A percentile compares a stretch with the other conserved stretches of the same genome.
These are phyloP conservation scores for Heritiera fomes DNA, from an alignment of 345 rosid genomes.

Conservation along the genomic window DNA sequence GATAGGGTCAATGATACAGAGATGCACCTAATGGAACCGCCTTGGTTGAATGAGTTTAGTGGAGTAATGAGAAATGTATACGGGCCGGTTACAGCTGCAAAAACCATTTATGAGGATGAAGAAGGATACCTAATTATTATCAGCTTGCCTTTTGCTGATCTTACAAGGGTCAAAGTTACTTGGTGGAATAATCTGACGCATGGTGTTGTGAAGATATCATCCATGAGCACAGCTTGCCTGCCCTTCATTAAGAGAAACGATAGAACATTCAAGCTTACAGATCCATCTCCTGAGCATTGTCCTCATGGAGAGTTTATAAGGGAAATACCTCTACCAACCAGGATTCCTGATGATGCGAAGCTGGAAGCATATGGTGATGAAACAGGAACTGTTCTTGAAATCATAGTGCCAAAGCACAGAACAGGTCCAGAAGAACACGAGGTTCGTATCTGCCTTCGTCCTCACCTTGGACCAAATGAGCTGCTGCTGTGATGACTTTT, in stretches of 20 bases:
- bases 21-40: slow-evolving; percentile 61
- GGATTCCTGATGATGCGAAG: slow-evolving; percentile 93
- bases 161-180: slow-evolving; percentile 84
- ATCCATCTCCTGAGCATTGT: slow-evolving; percentile 89
- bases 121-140: slow-evolving; percentile 72
- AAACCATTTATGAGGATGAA: slow-evolving; percentile 88
- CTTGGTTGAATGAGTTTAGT: slow-evolving; percentile 72
- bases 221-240: slow-evolving; percentile 66
- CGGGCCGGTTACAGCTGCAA: slow-evolving; percentile 95
- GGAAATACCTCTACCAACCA: slow-evolving; percentile 75
- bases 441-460: slow-evolving; percentile 86
- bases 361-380: slow-evolving; percentile 88
- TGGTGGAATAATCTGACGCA: slow-evolving; percentile 83
- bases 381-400: slow-evolving; percentile 84
- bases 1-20: slow-evolving; percentile 52
- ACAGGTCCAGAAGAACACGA: slow-evolving; percentile 93
- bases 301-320: slow-evolving; percentile 93
- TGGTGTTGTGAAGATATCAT: slow-evolving; percentile 84
- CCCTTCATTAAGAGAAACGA: slow-evolving; percentile 81
- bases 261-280: slow-evolving; percentile 87
- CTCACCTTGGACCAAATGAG: slow-evolving; percentile 62
- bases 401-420: slow-evolving; percentile 82
- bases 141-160: slow-evolving; percentile 87
- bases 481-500: slow-evolving; percentile 61
- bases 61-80: slow-evolving; percentile 77